A percentile compares a stretch with the other conserved stretches of the same genome.
Conservation (phyloP, 495 filamentous ascomycete genomes). For the Aspergillus egyptiacus region DNA sequence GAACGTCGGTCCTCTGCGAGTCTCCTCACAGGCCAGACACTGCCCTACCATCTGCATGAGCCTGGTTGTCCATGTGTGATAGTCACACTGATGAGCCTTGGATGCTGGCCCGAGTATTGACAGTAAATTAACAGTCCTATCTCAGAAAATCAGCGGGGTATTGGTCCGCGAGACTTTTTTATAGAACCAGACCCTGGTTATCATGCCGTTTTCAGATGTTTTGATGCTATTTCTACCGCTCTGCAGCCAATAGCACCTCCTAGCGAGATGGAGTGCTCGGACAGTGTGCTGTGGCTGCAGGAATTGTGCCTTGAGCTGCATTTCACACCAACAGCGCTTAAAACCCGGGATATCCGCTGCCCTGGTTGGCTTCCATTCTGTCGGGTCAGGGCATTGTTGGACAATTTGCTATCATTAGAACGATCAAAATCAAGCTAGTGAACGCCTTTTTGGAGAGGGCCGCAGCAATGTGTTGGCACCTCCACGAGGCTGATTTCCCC, state of each 20-base stretch:
- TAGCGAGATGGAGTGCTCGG: constrained; percentile 1
- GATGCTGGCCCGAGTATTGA: too few relatives aligned
- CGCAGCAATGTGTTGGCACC: neutral
- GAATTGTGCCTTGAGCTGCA: constrained; percentile 10
- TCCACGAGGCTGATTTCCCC: constrained; percentile 9
- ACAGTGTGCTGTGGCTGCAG: constrained; percentile 23
- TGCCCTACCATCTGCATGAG: neutral
- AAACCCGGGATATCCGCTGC: constrained; percentile 3
- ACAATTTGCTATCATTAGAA: constrained; percentile 22
- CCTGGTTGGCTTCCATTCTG: constrained; percentile 16
- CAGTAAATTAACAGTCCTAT: too few relatives aligned
- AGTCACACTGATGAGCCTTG: neutral
- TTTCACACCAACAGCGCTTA: constrained; percentile 31
- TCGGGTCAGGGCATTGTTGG: constrained; percentile 6
- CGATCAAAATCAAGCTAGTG: constrained; percentile 7
- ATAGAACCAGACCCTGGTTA: too few relatives aligned
- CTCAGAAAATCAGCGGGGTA: too few relatives aligned
- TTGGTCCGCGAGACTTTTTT: too few relatives aligned
- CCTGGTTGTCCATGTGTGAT: neutral
- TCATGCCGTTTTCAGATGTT: too few relatives aligned
- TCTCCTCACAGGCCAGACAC: neutral
- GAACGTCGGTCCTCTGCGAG: neutral
- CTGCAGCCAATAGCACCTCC: constrained; percentile 1
- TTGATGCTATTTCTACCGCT: neutral
- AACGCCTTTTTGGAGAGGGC: neutral